Conservation (phyloP, 2,329 filamentous ascomycete genomes). For the Colletotrichum truncatum region DNA sequence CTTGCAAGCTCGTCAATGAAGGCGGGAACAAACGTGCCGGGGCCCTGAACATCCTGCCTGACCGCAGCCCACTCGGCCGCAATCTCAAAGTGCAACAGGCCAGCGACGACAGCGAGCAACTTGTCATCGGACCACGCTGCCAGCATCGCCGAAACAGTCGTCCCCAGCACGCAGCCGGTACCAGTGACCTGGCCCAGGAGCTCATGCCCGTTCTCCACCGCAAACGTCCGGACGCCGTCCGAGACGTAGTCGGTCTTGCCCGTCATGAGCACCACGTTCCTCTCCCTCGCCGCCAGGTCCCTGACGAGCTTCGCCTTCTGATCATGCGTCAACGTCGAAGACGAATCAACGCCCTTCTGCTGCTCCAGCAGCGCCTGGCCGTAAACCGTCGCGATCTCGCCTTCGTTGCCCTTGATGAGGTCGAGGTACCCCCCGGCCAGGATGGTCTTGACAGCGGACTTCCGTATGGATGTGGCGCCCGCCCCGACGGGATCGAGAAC, state of each 20-base stretch:
- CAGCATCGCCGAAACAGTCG: conserved; percentile 79
- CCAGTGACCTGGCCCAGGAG: conserved; percentile 78
- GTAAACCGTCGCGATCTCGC: conserved; percentile 81
- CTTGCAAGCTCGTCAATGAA: conserved; percentile 78
- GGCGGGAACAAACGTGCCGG: conserved; percentile 86
- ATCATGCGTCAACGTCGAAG: conserved; percentile 54
- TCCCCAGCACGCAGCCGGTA: conserved; percentile 87
- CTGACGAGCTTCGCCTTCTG: conserved; percentile 70
- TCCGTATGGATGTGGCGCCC: conserved; percentile 59
- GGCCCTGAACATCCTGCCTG: conserved; percentile 73
- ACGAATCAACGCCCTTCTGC: conserved; percentile 88
- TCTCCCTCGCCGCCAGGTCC: conserved; percentile 72
- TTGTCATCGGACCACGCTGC: conserved; percentile 71
- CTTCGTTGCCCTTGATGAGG: conserved; percentile 94
- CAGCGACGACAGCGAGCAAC: conserved; percentile 78
- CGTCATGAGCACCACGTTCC: conserved; percentile 83
- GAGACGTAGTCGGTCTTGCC: conserved; percentile 81
- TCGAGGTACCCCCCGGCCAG: conserved; percentile 81
- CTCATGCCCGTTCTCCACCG: conserved; percentile 80
- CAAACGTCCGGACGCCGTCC: conserved; percentile 74
- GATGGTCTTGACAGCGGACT: conserved; percentile 75
- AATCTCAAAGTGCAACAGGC: conserved; percentile 78
- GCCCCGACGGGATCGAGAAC: conserved; percentile 87
- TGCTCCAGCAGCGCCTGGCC: conserved; percentile 58
- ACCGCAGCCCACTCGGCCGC: conserved; percentile 76